phyloP scores from a whole-genome alignment of 2,329 filamentous ascomycete species.

The Saccharata proteae region DNA sequence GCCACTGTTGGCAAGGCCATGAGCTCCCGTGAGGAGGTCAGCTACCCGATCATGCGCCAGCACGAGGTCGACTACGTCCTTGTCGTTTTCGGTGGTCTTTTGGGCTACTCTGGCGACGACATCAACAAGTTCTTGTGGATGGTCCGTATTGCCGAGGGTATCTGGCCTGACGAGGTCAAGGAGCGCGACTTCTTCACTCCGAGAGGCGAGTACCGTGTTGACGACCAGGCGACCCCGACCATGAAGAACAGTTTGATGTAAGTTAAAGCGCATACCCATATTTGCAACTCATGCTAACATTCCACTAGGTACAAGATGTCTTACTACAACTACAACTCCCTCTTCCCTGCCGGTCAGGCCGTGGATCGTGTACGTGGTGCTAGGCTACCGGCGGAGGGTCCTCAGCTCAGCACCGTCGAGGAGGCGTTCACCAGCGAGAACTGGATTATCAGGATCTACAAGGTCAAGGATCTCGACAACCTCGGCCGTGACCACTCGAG shows the following conservation, averaged over 20 bases:
- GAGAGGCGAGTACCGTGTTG: conserved; percentile 88
- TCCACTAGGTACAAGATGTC: conserved; percentile 94
- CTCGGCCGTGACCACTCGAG: conserved; percentile 75
- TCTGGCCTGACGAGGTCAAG: conserved; percentile 99
- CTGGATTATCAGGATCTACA: conserved; percentile 99
- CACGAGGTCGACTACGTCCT: conserved; percentile 99
- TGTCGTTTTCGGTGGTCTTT: conserved; percentile 86
- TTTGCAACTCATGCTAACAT: conserved; percentile 15
- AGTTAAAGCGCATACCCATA: conserved; percentile 26
- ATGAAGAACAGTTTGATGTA: conserved; percentile 99
- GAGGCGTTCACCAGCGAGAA: conserved; percentile 99
- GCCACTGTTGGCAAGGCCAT: conserved; percentile 98
- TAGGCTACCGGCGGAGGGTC: conserved; percentile 70
- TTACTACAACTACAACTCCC: conserved; percentile 89
- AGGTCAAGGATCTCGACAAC: conserved; percentile 98
- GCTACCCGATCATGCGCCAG: conserved; percentile 95
- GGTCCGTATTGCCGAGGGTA: conserved; percentile 96
- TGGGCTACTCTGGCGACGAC: conserved; percentile 96
- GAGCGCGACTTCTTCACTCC: conserved; percentile 93
- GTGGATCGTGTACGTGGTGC: conserved; percentile 77
- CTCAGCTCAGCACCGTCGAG: conserved; percentile 77
- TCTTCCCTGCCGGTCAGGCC: conserved; percentile 88
- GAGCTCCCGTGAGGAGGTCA: conserved; percentile 94
- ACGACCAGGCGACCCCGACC: conserved; percentile 82
- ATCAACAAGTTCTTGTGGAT: conserved; percentile 99